Percentiles rank a stretch among this genome's conserved stretches.
Conservation (phyloP, 225 moss, liverwort and hornwort species). For the Ulota crispa region DNA sequence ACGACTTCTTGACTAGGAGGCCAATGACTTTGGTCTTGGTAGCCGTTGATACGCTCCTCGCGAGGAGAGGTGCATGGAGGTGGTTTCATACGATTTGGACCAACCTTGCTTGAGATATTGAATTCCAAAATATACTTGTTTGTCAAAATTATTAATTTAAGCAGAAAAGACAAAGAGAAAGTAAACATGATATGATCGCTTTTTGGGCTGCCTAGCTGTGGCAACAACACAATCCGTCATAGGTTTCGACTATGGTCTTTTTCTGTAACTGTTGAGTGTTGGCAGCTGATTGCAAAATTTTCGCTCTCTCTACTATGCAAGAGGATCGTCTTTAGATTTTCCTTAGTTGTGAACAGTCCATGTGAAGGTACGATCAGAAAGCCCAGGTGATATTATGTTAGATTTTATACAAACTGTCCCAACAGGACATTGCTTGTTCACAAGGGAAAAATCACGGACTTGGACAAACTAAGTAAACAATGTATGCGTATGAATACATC, state of each 20-base stretch:
- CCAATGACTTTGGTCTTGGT: not conserved
- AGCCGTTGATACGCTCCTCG: not conserved
- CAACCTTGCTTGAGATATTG: not conserved
- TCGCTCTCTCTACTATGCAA: not conserved
- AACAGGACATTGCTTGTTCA: not conserved
- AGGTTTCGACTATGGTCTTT: constrained; percentile 7
- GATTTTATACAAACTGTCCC: not conserved
- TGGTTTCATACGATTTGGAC: not conserved
- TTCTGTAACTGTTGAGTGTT: not conserved
- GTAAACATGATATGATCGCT: not conserved
- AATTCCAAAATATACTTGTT: not conserved
- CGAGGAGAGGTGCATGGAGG: not conserved
- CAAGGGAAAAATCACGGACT: not conserved
- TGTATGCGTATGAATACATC: not conserved
- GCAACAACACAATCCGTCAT: not conserved
- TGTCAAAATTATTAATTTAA: not conserved
- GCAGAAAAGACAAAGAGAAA: not conserved
- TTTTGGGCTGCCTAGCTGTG: not conserved
- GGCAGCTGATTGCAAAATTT: not conserved
- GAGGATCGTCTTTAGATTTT: not conserved
- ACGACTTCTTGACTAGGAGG: not conserved
- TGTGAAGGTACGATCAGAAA: not conserved
- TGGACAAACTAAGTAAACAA: not conserved
- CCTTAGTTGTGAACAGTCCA: not conserved
- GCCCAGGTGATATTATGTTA: not conserved